Evolutionary conservation across 768 basidiomycete genomes (phyloP).

Genomic region (Steccherinum ochraceum): DNA sequence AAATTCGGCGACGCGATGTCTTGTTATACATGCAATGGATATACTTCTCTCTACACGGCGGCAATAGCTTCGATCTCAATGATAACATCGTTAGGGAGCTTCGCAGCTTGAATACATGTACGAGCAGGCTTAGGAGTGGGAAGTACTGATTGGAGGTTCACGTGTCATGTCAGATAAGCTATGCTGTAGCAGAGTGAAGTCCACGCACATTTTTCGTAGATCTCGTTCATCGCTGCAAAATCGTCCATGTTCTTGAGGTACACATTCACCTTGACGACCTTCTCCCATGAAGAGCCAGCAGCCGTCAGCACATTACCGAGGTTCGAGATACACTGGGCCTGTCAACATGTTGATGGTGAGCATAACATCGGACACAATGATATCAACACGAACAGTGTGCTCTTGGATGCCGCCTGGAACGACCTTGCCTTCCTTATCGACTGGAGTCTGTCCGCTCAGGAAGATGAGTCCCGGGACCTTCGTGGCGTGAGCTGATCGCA

Average conservation of each 20-base stretch:
- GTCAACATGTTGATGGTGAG: background rate
- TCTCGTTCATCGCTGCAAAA: constrained; percentile 50
- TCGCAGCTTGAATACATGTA: constrained; percentile 69
- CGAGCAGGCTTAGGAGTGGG: constrained; percentile 63
- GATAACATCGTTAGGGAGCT: constrained; percentile 62
- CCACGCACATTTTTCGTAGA: constrained; percentile 43
- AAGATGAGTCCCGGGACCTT: constrained; percentile 55
- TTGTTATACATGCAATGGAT: no score
- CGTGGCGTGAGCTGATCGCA: constrained; percentile 42
- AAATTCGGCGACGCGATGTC: no score
- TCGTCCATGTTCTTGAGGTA: constrained; percentile 58
- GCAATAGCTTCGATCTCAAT: constrained; percentile 72
- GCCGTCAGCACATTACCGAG: constrained; percentile 46
- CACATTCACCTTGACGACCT: constrained; percentile 49
- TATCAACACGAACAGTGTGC: constrained; percentile 40
- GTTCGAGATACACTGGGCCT: constrained; percentile 55
- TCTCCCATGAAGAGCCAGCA: constrained; percentile 55
- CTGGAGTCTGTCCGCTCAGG: constrained; percentile 55
- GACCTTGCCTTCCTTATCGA: constrained; percentile 39
- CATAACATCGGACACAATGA: background rate
- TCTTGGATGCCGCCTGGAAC: constrained; percentile 52
- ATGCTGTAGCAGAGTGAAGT: background rate
- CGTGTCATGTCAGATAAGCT: no score
- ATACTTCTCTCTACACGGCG: constrained; percentile 17
- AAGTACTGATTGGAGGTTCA: constrained; percentile 33